Base-by-base conservation (phyloP, 768 basidiomycete genomes). In the Macrolepiota albuminosa region DNA sequence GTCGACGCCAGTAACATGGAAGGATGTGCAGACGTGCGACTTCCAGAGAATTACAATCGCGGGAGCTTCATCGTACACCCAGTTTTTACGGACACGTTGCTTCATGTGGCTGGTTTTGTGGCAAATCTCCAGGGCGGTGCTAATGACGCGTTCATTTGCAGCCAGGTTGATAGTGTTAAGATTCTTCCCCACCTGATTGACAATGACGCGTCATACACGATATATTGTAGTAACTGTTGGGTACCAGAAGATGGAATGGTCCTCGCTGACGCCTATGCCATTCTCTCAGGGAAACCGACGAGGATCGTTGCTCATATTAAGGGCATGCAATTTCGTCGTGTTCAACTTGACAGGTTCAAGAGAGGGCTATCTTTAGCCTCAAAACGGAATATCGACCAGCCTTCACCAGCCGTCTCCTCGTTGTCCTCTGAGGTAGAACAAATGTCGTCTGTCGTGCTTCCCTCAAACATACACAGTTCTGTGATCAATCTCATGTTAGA, bases 101-200 rank as follows among this genome's bases (percentile, higher is more conserved):
- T 89, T 34, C 89, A 91, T 59, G 78, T 82, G 40, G 83, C 88
- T 0, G 89, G 89, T 3, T 88, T 91, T 70, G 72, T 89, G 37
- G 79, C 83, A 29, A 91, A 91, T 68, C 67, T 84, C 66, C 79
- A 77, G 43, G 81, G 79, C 8, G 69, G 73, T 10, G 56, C 74
- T 29, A 73, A 81, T 31, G 81, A 87, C 56, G 85, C 79, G 1
- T 86, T 81, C 67, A 86, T 91, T 56, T 91, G 89, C 74, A 79
- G 72, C 33, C 76, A 79, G 26, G 74, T 88, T 34, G 81, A 76
- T 16, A 66, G 74, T 6, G 72, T 87, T 45, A 77, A 78, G 57
- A 66, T 84, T 6, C 65, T 88, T 1, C 74, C 81, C 2, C 67
- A 75, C 18, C 63, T 74, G 2, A 60, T 85, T 42, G 75, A 79